A percentile compares a stretch with the other conserved stretches of the same genome.
Evolutionary conservation across 1,139 yeast species (phyloP).

Genomic region (Casaregolazyma lundiana): DNA sequence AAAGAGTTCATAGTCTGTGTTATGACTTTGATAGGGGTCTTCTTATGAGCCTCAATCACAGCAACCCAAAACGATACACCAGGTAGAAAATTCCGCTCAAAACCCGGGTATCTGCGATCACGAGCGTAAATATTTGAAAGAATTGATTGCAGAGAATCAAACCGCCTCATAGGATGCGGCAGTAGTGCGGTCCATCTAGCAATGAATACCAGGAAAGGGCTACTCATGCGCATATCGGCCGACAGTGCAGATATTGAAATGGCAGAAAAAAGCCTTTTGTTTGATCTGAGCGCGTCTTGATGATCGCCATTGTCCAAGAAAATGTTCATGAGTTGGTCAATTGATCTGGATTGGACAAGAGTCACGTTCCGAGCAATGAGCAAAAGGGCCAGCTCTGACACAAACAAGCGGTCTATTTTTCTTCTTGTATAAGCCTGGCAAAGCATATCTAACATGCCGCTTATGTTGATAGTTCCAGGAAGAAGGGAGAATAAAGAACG

Average conservation of each 20-base stretch:
- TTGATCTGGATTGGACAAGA: background rate
- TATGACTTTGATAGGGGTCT: background rate
- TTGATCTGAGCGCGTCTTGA: background rate
- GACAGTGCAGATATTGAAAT: background rate
- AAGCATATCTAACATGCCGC: background rate
- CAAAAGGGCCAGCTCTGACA: background rate
- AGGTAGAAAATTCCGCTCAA: background rate
- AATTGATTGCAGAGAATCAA: constrained; percentile 1
- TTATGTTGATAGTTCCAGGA: background rate
- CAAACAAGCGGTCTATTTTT: background rate
- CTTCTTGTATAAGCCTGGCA: background rate
- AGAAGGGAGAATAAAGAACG: background rate
- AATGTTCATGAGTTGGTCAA: background rate
- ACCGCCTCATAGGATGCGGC: constrained; percentile 7
- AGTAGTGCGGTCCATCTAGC: constrained; percentile 10
- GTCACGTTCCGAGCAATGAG: background rate
- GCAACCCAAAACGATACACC: constrained; percentile 2
- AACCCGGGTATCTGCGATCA: background rate
- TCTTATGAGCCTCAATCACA: constrained; percentile 4
- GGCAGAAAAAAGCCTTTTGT: constrained; percentile 1
- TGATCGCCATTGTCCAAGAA: background rate
- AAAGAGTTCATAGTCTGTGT: background rate
- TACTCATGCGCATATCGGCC: background rate
- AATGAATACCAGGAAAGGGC: constrained; percentile 2
- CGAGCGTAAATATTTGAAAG: constrained; percentile 1